phyloP scores from a whole-genome alignment of 176 grass and related monocot genomes.

The Eragrostis nindensis region DNA sequence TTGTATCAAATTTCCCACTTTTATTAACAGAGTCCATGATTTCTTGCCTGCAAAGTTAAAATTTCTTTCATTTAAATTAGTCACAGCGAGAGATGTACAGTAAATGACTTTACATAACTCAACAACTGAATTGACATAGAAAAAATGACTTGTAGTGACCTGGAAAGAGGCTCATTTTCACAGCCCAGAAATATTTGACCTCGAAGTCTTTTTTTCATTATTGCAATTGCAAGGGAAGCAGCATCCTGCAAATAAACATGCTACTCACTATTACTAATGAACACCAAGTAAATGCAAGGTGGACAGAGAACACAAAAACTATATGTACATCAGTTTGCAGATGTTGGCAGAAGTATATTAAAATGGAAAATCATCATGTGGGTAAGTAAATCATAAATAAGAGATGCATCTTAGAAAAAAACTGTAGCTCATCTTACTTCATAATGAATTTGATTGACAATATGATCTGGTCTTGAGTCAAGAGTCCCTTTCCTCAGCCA shows the following conservation, averaged over 20 bases:
- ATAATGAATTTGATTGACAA: constrained; percentile 96
- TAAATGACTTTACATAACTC: neutral
- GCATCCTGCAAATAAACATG: constrained; percentile 54
- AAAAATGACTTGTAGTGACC: constrained; percentile 29
- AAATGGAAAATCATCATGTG: neutral
- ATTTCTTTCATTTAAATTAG: neutral
- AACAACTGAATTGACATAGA: neutral
- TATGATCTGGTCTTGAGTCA: constrained; percentile 77
- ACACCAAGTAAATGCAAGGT: neutral
- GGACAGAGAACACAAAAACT: neutral
- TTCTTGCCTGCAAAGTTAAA: constrained; percentile 71
- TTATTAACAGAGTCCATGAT: constrained; percentile 82
- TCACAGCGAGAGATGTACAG: neutral
- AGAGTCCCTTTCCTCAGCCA: constrained; percentile 81
- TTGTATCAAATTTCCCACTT: constrained; percentile 72
- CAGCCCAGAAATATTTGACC: constrained; percentile 57
- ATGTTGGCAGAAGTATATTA: neutral
- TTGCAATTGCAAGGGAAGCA: constrained; percentile 59
- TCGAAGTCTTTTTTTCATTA: constrained; percentile 52
- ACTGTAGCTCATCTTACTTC: constrained; percentile 57
- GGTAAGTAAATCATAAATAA: neutral
- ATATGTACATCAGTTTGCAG: neutral
- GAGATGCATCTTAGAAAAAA: constrained; percentile 8
- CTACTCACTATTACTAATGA: neutral
- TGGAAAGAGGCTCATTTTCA: constrained; percentile 70